phyloP scores from a whole-genome alignment of 352 stramenopile species.

The Paralagenidium karlingii region DNA sequence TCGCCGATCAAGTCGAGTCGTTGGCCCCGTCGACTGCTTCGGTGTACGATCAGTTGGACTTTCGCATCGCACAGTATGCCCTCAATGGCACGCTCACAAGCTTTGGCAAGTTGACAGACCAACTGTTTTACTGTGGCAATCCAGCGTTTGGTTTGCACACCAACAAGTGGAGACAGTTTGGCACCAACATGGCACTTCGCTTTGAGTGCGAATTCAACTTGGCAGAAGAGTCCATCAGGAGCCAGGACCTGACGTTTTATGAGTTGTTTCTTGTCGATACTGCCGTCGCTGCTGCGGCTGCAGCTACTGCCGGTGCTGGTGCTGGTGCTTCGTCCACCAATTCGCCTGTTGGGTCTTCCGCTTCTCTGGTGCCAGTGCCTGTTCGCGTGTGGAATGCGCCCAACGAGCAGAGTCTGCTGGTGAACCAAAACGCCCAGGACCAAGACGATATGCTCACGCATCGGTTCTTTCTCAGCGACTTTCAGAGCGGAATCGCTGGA shows the following conservation, averaged over 20 bases:
- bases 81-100: constrained; percentile 82
- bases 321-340: too few relatives aligned
- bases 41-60: constrained; percentile 64
- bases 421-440: constrained; percentile 79
- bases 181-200: constrained; percentile 10
- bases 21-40: too few relatives aligned
- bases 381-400: constrained; percentile 11
- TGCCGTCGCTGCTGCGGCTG: too few relatives aligned
- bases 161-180: constrained; percentile 1
- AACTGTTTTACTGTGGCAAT: constrained; percentile 79
- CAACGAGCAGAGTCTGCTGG: constrained; percentile 30
- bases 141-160: background rate
- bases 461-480: constrained; percentile 89
- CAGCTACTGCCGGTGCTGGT: too few relatives aligned
- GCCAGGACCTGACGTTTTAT: constrained; percentile 73
- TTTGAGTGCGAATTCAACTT: constrained; percentile 75
- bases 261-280: constrained; percentile 87
- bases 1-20: constrained; percentile 20
- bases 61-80: constrained; percentile 78
- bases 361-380: too few relatives aligned
- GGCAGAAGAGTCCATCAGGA: constrained; percentile 34
- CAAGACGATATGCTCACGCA: constrained; percentile 81
- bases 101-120: constrained; percentile 45
- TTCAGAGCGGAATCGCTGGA: constrained; percentile 36
- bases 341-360: too few relatives aligned